Conservation (phyloP, 345 rosid genomes). For the Dipteronia dyeriana region DNA sequence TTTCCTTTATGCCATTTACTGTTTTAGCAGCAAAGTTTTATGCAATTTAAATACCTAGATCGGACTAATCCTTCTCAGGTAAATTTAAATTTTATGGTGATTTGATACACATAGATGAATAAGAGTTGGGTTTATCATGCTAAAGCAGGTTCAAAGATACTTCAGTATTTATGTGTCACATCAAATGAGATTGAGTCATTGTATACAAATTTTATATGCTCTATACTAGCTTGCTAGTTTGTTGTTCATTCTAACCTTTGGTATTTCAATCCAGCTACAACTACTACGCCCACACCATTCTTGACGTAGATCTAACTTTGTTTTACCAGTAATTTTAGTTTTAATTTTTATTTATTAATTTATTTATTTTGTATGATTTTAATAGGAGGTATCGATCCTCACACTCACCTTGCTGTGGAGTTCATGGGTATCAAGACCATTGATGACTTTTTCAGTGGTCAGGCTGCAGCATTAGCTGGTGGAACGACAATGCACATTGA, state of each 20-base stretch:
- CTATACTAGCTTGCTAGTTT: neutral
- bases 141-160: neutral
- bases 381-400: slow-evolving; percentile 96
- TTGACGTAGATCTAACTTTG: slow-evolving; percentile 5
- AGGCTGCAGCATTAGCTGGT: slow-evolving; percentile 98
- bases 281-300: neutral
- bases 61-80: no score
- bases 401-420: slow-evolving; percentile 82
- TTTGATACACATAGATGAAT: neutral
- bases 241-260: slow-evolving; percentile 8
- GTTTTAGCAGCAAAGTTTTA: no score
- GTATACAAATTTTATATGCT: neutral
- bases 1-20: no score
- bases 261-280: neutral
- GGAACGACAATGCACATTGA: slow-evolving; percentile 99
- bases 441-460: slow-evolving; percentile 97
- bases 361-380: slow-evolving; percentile 3
- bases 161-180: neutral
- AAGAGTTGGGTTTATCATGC: neutral
- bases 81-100: neutral
- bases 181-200: neutral
- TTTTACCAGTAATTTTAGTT: no score
- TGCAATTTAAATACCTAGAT: no score
- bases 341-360: neutral
- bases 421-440: slow-evolving; percentile 73